These are phyloP conservation scores for Hirsutella minnesotensis DNA, from an alignment of 2,329 filamentous ascomycete species.

Conservation along the genomic window DNA sequence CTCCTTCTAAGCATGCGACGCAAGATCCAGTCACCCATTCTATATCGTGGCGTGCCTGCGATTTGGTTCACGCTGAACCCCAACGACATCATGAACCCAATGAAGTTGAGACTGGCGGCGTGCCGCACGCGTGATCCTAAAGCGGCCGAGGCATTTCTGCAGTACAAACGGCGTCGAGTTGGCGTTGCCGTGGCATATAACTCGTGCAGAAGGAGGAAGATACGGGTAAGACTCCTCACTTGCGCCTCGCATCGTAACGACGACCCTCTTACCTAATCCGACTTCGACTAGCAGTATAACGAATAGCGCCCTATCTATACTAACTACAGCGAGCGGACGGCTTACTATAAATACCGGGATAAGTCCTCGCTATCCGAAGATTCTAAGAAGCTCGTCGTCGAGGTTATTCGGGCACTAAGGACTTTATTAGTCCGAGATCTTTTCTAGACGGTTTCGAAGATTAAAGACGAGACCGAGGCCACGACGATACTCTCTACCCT, in stretches of 20 bases:
- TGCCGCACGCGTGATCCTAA: no score
- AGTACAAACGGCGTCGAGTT: constrained; percentile 10
- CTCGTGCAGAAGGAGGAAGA: constrained; percentile 11
- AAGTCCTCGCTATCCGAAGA: constrained; percentile 4
- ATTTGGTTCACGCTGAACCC: no score
- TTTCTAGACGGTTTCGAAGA: constrained; percentile 7
- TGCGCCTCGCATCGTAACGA: background rate
- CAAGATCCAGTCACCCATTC: no score
- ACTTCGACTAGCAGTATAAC: constrained; percentile 8
- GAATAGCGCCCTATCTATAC: constrained; percentile 9
- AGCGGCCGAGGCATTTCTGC: no score
- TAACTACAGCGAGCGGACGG: constrained; percentile 7
- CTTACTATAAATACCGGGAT: constrained; percentile 9
- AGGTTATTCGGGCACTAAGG: constrained; percentile 14
- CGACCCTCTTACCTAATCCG: background rate
- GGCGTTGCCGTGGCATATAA: constrained; percentile 14
- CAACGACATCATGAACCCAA: no score
- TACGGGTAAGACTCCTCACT: constrained; percentile 7
- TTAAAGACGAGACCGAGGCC: constrained; percentile 12
- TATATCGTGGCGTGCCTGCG: no score
- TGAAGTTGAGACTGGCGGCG: no score
- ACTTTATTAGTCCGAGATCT: constrained; percentile 9
- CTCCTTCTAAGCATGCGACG: no score
- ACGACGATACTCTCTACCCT: constrained; percentile 10
- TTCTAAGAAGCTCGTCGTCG: constrained; percentile 5